Evolutionary conservation across 768 basidiomycete species (phyloP), one percentile per base, ranked within the genome.

Genomic region (Leucosporidium yakuticum): DNA sequence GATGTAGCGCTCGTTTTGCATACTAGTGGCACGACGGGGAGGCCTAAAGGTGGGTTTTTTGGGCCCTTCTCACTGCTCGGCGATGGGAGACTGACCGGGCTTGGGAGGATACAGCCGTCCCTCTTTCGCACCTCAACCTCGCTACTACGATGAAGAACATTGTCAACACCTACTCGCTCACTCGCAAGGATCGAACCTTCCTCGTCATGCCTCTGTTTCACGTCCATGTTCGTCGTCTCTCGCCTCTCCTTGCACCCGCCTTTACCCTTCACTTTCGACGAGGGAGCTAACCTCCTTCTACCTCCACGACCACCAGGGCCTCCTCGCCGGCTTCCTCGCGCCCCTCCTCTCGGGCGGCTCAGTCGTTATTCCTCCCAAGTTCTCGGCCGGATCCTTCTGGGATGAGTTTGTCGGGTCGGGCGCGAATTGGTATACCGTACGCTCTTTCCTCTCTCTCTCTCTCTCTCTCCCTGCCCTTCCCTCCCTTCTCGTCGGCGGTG

Each of bases 21-120:
- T 69, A 86, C 85, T 2, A 83, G 83, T 47, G 85, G 85, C 0
- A 85, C 85, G 31, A 85, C 84, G 62, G 84, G 84, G 6, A 81
- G 83, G 69, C 80, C 84, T n/a, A 84, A 84, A 73, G 77, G 83
- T 83, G 71, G 65, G 81, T 76, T 32, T 4, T 23, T 59, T n/a
- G n/a, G 17, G n/a, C 1, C 39, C 27, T 11, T 29, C 36, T 44
- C 39, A 15, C 11, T 15, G 39, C 39, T 44, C 8, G 39, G 14
- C 17, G 19, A 44, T 34, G 36, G 47, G 27, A 31, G n/a, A 5
- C 27, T 49, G 21, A 27, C 32, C 5, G 19, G 17, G 36, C 12
- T 56, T 36, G 34, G 21, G 34, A 2, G 23, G 23, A 34, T 14
- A 23, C 23, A 58, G 77, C 74, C 44, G 78, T 79, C 25, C 78